Evolutionary conservation across 1,139 yeast genomes (phyloP), one percentile per base, ranked within the genome.

Genomic region (Hanseniaspora uvarum): DNA sequence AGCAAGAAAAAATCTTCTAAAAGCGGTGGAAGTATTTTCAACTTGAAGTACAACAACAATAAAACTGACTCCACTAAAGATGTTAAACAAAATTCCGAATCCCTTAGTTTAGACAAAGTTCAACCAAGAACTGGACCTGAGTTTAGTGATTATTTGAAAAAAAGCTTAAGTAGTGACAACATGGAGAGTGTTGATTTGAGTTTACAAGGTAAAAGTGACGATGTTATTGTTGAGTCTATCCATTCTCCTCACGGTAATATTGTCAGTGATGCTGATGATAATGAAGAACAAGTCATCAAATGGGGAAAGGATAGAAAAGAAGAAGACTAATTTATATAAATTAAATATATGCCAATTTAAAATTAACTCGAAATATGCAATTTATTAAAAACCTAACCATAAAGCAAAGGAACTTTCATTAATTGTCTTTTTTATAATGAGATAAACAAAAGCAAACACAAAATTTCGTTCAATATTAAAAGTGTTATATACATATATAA

Each of bases 251-350:
- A 10, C 18, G 37, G 10, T 11, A 39, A 48, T n/a, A 46, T 33
- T 12, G 19, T 30, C 12, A 50, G 53, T 31, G 53, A 50, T 37
- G 24, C 14, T 36, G 53, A 50, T 6, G 48, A 50, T 4, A 44
- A 44, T 14, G 28, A 37, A 3, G 38, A 8, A 2, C 40, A 46
- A 19, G 53, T 30, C 23, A 31, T 50, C 5, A 50, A 36, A 18
- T 50, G 53, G 53, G 53, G 53, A 4, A 44, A 43, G n/a, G 53
- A 50, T 16, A 50, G 44, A 50, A 50, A 34, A 23, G 53, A 50
- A 44, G 43, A 23, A 8, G 53, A 50, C 16, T 41, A 37, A 18
- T n/a, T 11, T 23, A 24, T 24, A 39, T n/a, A 34, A 34, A 34
- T 16, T 34, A 19, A 12, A 14, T 21, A 37, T 19, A 4, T 16